Percentiles rank a stretch among this genome's conserved stretches.
phyloP scores from a whole-genome alignment of 2,329 filamentous ascomycete species.

The Aspergillus brunneoviolaceus region DNA sequence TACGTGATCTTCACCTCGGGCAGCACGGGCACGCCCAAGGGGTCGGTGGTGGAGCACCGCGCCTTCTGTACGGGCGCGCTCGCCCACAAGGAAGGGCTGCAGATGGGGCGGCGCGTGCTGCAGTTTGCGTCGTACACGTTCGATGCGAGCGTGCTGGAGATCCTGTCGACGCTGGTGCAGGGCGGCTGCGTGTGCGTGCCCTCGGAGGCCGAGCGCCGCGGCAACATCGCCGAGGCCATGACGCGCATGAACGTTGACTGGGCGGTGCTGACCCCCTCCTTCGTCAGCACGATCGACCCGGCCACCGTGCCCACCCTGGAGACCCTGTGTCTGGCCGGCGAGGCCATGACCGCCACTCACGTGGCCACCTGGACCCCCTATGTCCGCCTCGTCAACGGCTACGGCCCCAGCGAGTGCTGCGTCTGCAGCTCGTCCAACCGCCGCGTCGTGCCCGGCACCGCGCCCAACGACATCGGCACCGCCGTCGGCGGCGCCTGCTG shows the following conservation, averaged over 20 bases:
- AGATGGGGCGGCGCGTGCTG: slow-evolving; percentile 41
- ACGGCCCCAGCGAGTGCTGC: slow-evolving; percentile 37
- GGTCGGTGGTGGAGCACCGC: slow-evolving; percentile 57
- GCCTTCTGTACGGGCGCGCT: slow-evolving; percentile 53
- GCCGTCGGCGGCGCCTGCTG: slow-evolving; percentile 17
- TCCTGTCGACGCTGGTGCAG: slow-evolving; percentile 18
- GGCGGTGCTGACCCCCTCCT: slow-evolving; percentile 11
- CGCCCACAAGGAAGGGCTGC: slow-evolving; percentile 50
- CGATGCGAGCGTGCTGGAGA: slow-evolving; percentile 34
- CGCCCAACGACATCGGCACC: slow-evolving; percentile 16
- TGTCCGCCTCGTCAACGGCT: background rate
- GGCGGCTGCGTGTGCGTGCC: slow-evolving; percentile 47
- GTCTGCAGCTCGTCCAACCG: background rate
- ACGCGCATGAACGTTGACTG: slow-evolving; percentile 2
- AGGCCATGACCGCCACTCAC: slow-evolving; percentile 5
- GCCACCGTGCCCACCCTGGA: background rate
- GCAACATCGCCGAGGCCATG: slow-evolving; percentile 48
- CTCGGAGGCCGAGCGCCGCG: slow-evolving; percentile 41
- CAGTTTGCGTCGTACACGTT: slow-evolving; percentile 39
- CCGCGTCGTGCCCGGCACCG: background rate
- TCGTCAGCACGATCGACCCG: slow-evolving; percentile 2
- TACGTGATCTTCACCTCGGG: slow-evolving; percentile 56
- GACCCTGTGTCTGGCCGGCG: slow-evolving; percentile 3
- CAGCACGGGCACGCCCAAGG: slow-evolving; percentile 43
- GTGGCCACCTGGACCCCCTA: background rate